These are phyloP conservation scores for Colletotrichum coccodes DNA, from an alignment of 2,329 filamentous ascomycete species.

Conservation along the genomic window DNA sequence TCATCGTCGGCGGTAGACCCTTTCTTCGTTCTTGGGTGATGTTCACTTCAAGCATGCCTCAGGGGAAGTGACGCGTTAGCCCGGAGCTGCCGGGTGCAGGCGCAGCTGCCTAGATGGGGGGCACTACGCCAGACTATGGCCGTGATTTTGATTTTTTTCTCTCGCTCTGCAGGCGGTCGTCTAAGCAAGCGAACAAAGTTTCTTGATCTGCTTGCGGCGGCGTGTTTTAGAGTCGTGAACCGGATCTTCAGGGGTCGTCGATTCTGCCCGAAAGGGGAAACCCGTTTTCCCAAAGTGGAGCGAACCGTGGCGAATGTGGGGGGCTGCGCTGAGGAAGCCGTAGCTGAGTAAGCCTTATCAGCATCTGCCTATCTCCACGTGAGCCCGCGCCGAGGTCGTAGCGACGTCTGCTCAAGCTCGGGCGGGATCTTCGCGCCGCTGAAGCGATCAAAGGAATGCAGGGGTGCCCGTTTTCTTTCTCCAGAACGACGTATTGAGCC, in stretches of 20 bases:
- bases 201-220: conserved; percentile 7
- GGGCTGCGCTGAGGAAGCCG: background rate
- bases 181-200: background rate
- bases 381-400: background rate
- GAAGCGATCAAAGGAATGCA: background rate
- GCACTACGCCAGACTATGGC: background rate
- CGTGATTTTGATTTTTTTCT: background rate
- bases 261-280: background rate
- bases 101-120: background rate
- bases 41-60: background rate
- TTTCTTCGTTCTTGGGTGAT: background rate
- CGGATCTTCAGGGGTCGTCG: conserved; percentile 24
- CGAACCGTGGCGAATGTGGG: background rate
- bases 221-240: conserved; percentile 18
- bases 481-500: background rate
- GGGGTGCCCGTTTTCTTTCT: background rate
- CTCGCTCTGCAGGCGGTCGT: background rate
- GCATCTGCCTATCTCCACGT: background rate
- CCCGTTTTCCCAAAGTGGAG: background rate
- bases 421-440: conserved; percentile 16
- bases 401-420: background rate
- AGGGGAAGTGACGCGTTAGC: background rate
- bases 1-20: background rate
- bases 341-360: background rate
- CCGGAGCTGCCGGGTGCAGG: background rate